phyloP scores from a whole-genome alignment of 139 green algal species.

The Spirogloea muscicola region DNA sequence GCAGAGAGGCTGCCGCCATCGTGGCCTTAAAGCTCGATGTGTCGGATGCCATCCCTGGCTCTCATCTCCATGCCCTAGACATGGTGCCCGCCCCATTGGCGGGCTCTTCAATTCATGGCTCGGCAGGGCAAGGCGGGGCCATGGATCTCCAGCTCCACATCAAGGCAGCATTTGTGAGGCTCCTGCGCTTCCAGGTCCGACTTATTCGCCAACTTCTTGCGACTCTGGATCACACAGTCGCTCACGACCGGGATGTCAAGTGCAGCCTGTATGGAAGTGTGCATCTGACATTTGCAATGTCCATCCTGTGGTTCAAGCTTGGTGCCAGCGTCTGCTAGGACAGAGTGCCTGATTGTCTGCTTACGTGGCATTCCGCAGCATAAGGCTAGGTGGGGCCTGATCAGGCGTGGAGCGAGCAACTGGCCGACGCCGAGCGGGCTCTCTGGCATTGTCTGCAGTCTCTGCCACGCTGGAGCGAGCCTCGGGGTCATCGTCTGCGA shows the following conservation, averaged over 20 bases:
- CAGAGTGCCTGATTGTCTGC: not conserved
- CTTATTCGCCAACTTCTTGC: too few species aligned
- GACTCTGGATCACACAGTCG: too few species aligned
- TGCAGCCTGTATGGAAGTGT: too few species aligned
- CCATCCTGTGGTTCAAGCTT: too few species aligned
- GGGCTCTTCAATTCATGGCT: not conserved
- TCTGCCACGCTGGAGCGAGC: not conserved
- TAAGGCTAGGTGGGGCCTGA: slow-evolving; percentile 1
- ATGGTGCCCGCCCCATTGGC: not conserved
- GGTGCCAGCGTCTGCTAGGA: slow-evolving; percentile 12
- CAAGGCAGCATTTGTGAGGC: not conserved
- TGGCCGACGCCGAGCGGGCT: not conserved
- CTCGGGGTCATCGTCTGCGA: not conserved
- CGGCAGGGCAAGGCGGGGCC: not conserved
- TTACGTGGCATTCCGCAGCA: too few species aligned
- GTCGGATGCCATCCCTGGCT: too few species aligned
- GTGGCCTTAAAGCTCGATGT: not conserved
- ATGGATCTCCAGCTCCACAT: not conserved
- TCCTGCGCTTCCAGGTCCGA: too few species aligned
- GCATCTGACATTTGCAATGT: too few species aligned
- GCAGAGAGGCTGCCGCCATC: not conserved
- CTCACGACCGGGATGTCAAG: too few species aligned
- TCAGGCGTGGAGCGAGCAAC: too few species aligned
- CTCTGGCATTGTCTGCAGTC: not conserved
- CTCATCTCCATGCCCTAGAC: not conserved